These are phyloP conservation scores for Fusarium burgessii DNA, from an alignment of 2,329 filamentous ascomycete genomes.

Conservation along the genomic window DNA sequence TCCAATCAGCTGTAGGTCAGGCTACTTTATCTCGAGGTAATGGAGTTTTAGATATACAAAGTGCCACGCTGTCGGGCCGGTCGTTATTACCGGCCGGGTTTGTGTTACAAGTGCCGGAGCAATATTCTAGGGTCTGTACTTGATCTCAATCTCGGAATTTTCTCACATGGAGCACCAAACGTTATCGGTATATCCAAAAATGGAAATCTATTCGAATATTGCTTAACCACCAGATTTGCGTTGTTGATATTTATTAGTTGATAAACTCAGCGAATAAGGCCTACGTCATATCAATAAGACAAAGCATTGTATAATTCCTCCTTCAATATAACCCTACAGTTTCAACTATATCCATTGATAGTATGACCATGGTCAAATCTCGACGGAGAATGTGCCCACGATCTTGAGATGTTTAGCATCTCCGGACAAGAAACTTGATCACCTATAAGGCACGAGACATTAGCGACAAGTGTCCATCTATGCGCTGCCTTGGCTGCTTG, in stretches of 20 bases:
- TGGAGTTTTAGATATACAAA: background rate
- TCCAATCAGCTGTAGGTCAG: background rate
- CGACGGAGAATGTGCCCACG: constrained; percentile 1
- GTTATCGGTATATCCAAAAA: background rate
- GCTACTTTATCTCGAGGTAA: background rate
- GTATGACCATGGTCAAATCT: constrained; percentile 21
- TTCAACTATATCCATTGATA: background rate
- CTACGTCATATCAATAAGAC: background rate
- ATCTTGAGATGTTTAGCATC: constrained; percentile 10
- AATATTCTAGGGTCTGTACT: constrained; percentile 21
- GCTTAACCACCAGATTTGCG: background rate
- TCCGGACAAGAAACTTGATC: constrained; percentile 6
- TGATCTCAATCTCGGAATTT: background rate
- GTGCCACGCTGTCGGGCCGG: background rate
- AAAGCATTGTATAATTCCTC: background rate
- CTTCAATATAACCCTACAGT: background rate
- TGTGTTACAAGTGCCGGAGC: constrained; percentile 6
- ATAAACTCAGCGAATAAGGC: background rate
- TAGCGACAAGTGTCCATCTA: constrained; percentile 5
- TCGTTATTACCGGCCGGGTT: background rate
- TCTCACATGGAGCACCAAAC: background rate
- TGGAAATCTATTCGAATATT: background rate
- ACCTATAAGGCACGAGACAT: constrained; percentile 13
- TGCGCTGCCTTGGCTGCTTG: background rate
- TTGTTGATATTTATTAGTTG: background rate